Evolutionary conservation across 2,329 filamentous ascomycete genomes (phyloP).

Genomic region (Cladophialophora immunda): DNA sequence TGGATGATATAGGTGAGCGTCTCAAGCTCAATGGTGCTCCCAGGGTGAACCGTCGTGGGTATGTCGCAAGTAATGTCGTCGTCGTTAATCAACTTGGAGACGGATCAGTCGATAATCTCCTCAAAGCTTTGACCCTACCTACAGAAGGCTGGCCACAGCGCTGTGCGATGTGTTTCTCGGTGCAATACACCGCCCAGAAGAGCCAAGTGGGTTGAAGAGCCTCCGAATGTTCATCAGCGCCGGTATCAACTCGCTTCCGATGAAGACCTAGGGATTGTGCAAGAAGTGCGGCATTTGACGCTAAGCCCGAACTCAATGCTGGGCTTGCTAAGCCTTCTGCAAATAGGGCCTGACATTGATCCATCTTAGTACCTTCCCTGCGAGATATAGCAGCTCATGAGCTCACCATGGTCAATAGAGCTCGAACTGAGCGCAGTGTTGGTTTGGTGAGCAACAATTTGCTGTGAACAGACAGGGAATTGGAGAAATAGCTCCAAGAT

Average conservation of each 20-base stretch:
- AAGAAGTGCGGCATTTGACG: conserved; percentile 13
- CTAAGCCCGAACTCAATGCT: conserved; percentile 9
- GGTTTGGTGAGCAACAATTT: conserved; percentile 12
- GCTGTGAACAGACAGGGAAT: conserved; percentile 15
- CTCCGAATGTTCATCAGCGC: background rate
- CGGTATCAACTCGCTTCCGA: background rate
- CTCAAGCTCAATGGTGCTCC: background rate
- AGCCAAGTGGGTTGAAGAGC: conserved; percentile 12
- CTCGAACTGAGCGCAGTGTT: conserved; percentile 8
- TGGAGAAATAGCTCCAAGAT: conserved; percentile 21
- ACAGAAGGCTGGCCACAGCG: conserved; percentile 23
- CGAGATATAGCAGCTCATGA: background rate
- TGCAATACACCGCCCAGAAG: conserved; percentile 26
- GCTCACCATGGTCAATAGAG: conserved; percentile 13
- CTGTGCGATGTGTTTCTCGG: conserved; percentile 19
- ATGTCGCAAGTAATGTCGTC: conserved; percentile 20
- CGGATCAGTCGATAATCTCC: background rate
- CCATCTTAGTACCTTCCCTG: background rate
- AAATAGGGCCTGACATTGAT: conserved; percentile 11
- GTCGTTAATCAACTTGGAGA: conserved; percentile 20
- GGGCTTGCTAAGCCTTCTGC: conserved; percentile 23
- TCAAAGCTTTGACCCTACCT: background rate
- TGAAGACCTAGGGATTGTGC: conserved; percentile 20
- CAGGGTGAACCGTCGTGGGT: background rate
- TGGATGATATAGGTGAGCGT: conserved; percentile 9